These are phyloP conservation scores for Coffea eugenioides DNA, from an alignment of 257 asterid species.

Conservation along the genomic window DNA sequence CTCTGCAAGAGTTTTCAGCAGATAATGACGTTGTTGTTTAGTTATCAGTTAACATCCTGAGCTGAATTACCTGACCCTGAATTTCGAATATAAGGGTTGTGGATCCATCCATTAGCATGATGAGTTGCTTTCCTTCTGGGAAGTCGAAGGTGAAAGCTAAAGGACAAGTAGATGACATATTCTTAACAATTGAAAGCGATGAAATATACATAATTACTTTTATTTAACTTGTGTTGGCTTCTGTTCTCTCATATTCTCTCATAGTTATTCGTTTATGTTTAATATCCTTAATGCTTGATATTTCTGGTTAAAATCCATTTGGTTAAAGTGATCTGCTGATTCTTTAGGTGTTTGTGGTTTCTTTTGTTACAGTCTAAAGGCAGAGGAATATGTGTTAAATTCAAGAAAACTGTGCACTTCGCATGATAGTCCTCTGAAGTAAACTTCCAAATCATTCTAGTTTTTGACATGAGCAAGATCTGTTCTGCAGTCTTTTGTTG, in stretches of 20 bases:
- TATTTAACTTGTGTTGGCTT: not conserved
- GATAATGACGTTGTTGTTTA: not conserved
- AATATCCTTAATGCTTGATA: not conserved
- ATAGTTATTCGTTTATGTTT: not conserved
- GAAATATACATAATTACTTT: not conserved
- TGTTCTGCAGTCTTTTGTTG: too few relatives aligned
- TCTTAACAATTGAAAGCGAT: constrained; percentile 1
- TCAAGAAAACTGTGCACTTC: too few relatives aligned
- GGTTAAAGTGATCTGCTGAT: not conserved
- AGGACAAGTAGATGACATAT: not conserved
- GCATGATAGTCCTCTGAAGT: too few relatives aligned
- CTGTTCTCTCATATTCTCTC: not conserved
- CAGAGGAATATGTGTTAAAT: too few relatives aligned
- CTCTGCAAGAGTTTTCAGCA: constrained; percentile 13
- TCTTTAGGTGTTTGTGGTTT: too few relatives aligned
- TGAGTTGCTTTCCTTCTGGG: constrained; percentile 9
- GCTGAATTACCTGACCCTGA: constrained; percentile 1
- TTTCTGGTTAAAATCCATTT: not conserved
- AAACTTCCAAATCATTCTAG: too few relatives aligned
- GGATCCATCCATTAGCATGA: not conserved
- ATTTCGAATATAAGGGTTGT: not conserved
- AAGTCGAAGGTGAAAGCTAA: not conserved
- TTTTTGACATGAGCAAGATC: too few relatives aligned
- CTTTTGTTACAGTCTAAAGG: too few relatives aligned
- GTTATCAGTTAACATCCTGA: not conserved